These are phyloP conservation scores for Talinum fruticosum DNA, from an alignment of 148 eudicot species.

Conservation along the genomic window DNA sequence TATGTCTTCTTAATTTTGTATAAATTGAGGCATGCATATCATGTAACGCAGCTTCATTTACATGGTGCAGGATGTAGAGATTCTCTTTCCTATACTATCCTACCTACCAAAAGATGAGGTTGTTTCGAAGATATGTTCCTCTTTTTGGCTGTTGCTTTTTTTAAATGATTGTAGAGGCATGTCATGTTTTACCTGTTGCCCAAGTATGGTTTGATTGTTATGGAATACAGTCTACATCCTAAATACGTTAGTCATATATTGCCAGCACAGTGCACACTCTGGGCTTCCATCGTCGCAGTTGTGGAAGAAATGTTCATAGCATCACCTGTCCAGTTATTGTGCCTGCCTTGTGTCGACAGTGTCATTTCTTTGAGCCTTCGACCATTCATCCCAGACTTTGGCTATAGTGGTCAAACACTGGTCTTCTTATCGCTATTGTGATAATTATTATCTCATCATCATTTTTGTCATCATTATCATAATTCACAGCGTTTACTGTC, in stretches of 20 bases:
- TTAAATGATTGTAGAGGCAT: neutral
- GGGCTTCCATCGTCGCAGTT: neutral
- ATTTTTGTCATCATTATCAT: neutral
- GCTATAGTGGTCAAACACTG: too few species aligned
- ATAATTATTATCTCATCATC: too few species aligned
- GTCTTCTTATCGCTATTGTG: too few species aligned
- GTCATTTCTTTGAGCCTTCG: too few species aligned
- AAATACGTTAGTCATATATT: neutral
- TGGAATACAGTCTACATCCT: neutral
- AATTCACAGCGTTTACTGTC: neutral
- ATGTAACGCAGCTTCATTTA: constrained; percentile 20
- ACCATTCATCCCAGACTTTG: too few species aligned
- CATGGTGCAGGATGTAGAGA: constrained; percentile 68
- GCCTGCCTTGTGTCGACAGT: too few species aligned
- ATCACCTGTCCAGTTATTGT: neutral
- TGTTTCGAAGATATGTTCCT: constrained; percentile 9
- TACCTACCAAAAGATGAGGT: constrained; percentile 91
- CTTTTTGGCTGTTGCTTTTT: neutral
- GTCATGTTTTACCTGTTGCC: neutral
- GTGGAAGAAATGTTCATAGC: neutral
- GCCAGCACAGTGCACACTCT: neutral
- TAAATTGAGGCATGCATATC: neutral
- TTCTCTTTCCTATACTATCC: constrained; percentile 74
- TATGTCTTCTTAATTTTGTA: neutral
- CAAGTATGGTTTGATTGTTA: neutral